phyloP scores from a whole-genome alignment of 2,329 filamentous ascomycete genomes.

The Fonsecaea erecta region DNA sequence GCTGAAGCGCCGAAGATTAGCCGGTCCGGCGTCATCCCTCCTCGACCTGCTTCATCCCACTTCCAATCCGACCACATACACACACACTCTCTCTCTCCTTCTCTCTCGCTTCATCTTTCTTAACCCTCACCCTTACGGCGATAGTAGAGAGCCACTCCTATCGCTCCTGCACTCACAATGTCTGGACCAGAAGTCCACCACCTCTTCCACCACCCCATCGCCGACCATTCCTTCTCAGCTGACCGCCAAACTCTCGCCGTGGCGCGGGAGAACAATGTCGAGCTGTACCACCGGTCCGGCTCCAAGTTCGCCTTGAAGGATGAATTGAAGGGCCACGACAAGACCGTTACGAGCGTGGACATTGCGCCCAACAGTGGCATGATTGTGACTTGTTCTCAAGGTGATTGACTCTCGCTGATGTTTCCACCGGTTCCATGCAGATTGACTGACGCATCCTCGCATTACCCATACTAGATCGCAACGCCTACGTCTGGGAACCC shows the following conservation, averaged over 20 bases:
- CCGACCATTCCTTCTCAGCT: conserved; percentile 96
- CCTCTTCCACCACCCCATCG: conserved; percentile 94
- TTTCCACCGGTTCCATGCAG: conserved; percentile 12
- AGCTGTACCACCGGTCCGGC: conserved; percentile 79
- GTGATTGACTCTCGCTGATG: conserved; percentile 51
- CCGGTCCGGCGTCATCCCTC: conserved; percentile 25
- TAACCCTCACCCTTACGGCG: conserved; percentile 47
- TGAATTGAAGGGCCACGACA: conserved; percentile 95
- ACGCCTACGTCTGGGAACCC: conserved; percentile 97
- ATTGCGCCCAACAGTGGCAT: conserved; percentile 88
- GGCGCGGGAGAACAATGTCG: conserved; percentile 84
- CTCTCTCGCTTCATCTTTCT: neutral
- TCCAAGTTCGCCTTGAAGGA: conserved; percentile 82
- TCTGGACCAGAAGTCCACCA: conserved; percentile 88
- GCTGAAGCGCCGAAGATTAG: conserved; percentile 25
- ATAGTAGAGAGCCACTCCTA: conserved; percentile 99
- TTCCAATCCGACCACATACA: neutral
- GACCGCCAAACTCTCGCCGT: conserved; percentile 89
- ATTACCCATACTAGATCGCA: conserved; percentile 70
- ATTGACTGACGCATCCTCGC: conserved; percentile 10
- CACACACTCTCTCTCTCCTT: neutral
- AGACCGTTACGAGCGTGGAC: conserved; percentile 93
- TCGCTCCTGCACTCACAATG: conserved; percentile 67
- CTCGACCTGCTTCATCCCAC: neutral
- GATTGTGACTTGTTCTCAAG: conserved; percentile 97